Base-by-base conservation (phyloP, 805 yeast genomes). In the Yarrowia osloensis region DNA sequence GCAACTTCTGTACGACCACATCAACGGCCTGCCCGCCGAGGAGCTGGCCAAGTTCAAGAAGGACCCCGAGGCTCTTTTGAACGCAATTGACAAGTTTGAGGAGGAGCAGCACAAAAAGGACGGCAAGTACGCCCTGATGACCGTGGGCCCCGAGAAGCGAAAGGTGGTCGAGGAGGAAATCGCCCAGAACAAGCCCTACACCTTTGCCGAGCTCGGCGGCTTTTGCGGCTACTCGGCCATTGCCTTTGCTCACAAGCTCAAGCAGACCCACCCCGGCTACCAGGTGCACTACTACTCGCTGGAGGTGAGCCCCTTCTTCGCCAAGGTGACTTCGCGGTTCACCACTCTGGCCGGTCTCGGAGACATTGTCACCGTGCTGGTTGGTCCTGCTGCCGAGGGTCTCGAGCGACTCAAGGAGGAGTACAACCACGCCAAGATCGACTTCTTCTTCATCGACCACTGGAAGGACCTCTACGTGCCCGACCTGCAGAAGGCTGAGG, bases 381-480 rank as follows among this genome's bases (percentile, higher is more conserved):
- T 61, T 1, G 66, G 66, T 4, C 66, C 66, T 33, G 66, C 66
- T 17, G 12, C 54, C 19, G 66, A 61, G 42, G 66, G 66, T 44
- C 66, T 61, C 13, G 66, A 44, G 44, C 40, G 66, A 22, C 54
- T 61, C 54, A 61, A 61, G 54, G n/a, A 21, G n/a, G 66, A 61
- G 40, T 44, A 17, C 52, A 61, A 61, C 66, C 52, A 44, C 54
- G 40, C 66, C 66, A 61, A 61, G 54, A 39, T 67, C 13, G 68
- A 67, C 50, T 37, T 47, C 28, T 67, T 54, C 35, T 67, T 67
- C 50, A 54, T 67, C 19, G 69, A 67, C 44, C 69, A 67, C 50
- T 50, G 65, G 55, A 67, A 68, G 59, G 65, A 57, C 31, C 54
- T 59, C 49, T 68, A 68, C 39, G 42, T 52, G 2, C 70, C 70